phyloP scores from a whole-genome alignment of 306 rosid species.

The Rosa chinensis region DNA sequence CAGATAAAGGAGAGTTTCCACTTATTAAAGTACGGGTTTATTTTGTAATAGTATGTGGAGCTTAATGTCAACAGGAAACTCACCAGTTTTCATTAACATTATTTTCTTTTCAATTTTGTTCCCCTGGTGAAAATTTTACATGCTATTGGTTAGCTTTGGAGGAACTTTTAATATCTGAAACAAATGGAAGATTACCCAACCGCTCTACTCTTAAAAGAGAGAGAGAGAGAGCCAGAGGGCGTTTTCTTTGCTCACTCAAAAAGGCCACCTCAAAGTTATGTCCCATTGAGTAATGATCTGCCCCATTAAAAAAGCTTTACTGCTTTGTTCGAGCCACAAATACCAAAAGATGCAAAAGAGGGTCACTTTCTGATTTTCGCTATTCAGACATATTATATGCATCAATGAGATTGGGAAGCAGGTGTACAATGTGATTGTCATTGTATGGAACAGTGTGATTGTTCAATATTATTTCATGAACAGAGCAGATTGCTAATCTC shows the following conservation, averaged over 20 bases:
- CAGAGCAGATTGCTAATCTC: constrained; percentile 5
- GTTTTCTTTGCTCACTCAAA: neutral
- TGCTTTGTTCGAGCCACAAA: neutral
- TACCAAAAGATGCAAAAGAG: neutral
- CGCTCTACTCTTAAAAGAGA: neutral
- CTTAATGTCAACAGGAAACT: neutral
- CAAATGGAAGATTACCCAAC: neutral
- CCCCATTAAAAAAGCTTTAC: neutral
- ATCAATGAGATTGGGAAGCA: neutral
- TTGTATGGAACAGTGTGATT: neutral
- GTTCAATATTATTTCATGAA: neutral
- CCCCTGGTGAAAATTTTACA: neutral
- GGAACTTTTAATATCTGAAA: neutral
- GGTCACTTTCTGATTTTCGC: neutral
- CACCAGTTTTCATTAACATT: neutral
- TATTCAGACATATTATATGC: no score
- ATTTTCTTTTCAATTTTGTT: neutral
- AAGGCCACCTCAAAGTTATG: neutral
- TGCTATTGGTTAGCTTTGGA: neutral
- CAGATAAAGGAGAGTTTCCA: neutral
- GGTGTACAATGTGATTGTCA: neutral
- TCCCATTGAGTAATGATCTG: constrained; percentile 2
- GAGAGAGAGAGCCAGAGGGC: neutral
- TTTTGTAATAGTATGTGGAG: neutral
- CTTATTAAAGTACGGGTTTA: neutral